Conservation (phyloP, 371 early-diverging fungal genomes). For the Umbelopsis sp. region DNA sequence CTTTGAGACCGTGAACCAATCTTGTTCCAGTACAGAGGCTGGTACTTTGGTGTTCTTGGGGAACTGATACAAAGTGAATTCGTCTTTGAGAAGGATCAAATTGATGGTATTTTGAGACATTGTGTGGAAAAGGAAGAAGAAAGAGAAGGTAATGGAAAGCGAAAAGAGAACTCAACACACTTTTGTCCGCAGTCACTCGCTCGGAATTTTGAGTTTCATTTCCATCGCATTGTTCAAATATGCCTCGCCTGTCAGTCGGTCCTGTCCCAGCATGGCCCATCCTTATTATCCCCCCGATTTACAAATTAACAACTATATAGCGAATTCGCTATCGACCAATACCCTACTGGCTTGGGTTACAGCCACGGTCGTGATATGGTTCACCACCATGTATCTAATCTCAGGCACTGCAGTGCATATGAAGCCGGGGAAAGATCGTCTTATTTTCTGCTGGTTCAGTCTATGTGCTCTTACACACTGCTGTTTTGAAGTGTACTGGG, state of each 20-base stretch:
- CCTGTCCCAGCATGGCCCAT: conserved; percentile 28
- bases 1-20: conserved; percentile 62
- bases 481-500: conserved; percentile 89
- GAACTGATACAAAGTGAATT: conserved; percentile 43
- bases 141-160: background rate
- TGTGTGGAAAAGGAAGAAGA: background rate
- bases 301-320: conserved; percentile 55
- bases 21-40: conserved; percentile 23
- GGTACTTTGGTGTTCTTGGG: conserved; percentile 25
- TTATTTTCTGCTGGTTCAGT: conserved; percentile 81
- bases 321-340: conserved; percentile 43
- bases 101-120: conserved; percentile 25
- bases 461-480: conserved; percentile 79
- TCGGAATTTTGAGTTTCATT: too few species aligned
- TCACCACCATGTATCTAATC: conserved; percentile 33
- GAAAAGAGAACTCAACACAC: background rate
- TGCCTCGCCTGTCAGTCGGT: too few species aligned
- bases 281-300: conserved; percentile 63
- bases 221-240: too few species aligned
- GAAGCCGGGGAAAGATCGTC: conserved; percentile 26
- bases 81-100: conserved; percentile 37
- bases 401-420: conserved; percentile 31
- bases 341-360: conserved; percentile 43
- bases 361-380: conserved; percentile 32
- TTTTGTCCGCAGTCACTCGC: background rate